Conservation (phyloP, 2,329 filamentous ascomycete species). For the Pleoardoris graminearum region DNA sequence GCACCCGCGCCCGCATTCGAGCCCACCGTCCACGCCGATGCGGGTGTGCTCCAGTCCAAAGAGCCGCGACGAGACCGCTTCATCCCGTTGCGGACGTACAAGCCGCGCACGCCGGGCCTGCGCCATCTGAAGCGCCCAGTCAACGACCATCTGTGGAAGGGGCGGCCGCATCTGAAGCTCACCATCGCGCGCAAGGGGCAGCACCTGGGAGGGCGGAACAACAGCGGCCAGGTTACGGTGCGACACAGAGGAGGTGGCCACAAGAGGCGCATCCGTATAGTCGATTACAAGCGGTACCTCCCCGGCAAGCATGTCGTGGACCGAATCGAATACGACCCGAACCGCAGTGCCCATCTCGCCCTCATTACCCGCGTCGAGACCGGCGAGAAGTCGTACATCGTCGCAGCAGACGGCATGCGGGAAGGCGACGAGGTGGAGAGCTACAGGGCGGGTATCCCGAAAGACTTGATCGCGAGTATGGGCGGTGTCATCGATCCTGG, state of each 20-base stretch:
- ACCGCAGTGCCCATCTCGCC: conserved; percentile 90
- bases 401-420: conserved; percentile 92
- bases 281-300: conserved; percentile 81
- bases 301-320: conserved; percentile 87
- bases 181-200: conserved; percentile 94
- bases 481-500: conserved; percentile 91
- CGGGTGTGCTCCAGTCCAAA: conserved; percentile 24
- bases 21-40: conserved; percentile 39
- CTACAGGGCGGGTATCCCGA: conserved; percentile 85
- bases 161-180: conserved; percentile 76
- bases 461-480: conserved; percentile 86
- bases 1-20: conserved; percentile 36
- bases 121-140: conserved; percentile 89
- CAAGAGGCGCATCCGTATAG: conserved; percentile 86
- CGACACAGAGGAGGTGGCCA: conserved; percentile 90
- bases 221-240: conserved; percentile 81
- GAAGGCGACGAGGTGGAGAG: conserved; percentile 91
- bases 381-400: conserved; percentile 80
- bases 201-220: conserved; percentile 89
- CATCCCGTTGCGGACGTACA: conserved; percentile 76
- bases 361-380: conserved; percentile 76
- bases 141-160: conserved; percentile 97
- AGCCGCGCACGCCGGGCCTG: conserved; percentile 87
- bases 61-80: conserved; percentile 39
- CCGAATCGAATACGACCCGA: conserved; percentile 94